Base-by-base conservation (phyloP, 768 basidiomycete genomes). In the Harrya chromipes region DNA sequence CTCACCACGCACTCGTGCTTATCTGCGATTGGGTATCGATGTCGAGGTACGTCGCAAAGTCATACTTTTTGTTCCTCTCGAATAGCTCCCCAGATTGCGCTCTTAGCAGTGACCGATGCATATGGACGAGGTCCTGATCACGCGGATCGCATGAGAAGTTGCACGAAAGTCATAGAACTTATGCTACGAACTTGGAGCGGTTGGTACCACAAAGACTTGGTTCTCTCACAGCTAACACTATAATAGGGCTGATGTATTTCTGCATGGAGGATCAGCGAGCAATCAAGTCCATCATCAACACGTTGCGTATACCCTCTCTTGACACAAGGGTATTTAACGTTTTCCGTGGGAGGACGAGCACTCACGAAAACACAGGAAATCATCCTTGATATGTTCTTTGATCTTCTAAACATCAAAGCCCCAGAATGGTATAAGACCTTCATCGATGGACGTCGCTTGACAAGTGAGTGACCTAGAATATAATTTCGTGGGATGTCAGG, bases 121-220 rank as follows among this genome's bases (percentile, higher is more conserved):
- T 94, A 94, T 58, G 90, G 90, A 1, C 92, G 90, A 57, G 85
- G 86, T 0, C 65, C 80, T 10, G 85, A 86, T 36, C 84, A 93
- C 59, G 77, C 82, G 3, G 91, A 94, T 14, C 78, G 84, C 40
- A 85, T 98, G 74, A 79, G 83, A 55, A 81, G 83, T 11, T 87
- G 84, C 55, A 80, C 86, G 7, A 84, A 80, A 57, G 81, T 94
- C 46, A 83, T 95, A 31, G 82, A 85, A 46, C 74, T 85, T 37
- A 87, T 97, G 81, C 66, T 99, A 44, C 81, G 87, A 44, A 92
- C 89, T 12, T 99, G 94, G 94, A 87, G 91, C 59, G 95, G 94
- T 95, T 61, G 47, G 86, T 72, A 21, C 24, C 16, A 14, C 12
- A 13, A 27, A 12, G 34, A 10, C 34, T 47, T 9, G 14, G 24